Evolutionary conservation across 169 alveolate species (phyloP).

Genomic region (Eimeria falciformis): DNA sequence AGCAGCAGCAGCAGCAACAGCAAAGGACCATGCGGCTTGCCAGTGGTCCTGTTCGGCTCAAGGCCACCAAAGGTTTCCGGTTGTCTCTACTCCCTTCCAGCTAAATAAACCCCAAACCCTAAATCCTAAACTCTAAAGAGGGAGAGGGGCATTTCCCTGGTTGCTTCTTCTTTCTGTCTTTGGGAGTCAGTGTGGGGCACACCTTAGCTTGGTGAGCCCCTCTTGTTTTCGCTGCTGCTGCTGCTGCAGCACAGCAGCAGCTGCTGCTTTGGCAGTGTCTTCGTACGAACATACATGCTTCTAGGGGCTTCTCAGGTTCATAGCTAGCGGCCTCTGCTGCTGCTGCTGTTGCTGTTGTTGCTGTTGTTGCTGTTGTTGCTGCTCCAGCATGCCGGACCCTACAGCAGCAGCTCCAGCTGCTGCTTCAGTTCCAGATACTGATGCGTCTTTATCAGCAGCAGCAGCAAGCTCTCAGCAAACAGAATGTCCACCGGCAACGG

Average conservation of each 20-base stretch:
- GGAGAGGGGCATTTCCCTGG: neutral
- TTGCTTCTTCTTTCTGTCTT: neutral
- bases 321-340: neutral
- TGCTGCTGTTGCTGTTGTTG: neutral
- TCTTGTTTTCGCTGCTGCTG: neutral
- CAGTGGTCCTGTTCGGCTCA: too few relatives aligned
- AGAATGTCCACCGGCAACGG: too few relatives aligned
- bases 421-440: neutral
- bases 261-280: neutral
- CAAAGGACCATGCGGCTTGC: too few relatives aligned
- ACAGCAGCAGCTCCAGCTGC: too few relatives aligned
- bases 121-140: too few relatives aligned
- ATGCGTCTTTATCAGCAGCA: neutral
- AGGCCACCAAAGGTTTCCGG: too few relatives aligned
- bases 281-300: too few relatives aligned
- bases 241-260: neutral
- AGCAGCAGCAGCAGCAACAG: too few relatives aligned
- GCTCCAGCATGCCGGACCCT: too few relatives aligned
- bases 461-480: too few relatives aligned
- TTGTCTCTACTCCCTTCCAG: too few relatives aligned
- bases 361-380: neutral
- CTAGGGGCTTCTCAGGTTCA: neutral
- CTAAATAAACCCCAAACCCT: too few relatives aligned
- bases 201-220: neutral
- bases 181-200: neutral